Percentiles rank a stretch among this genome's conserved stretches.
phyloP scores from a whole-genome alignment of 768 basidiomycete species.

The Nidularia sp. region DNA sequence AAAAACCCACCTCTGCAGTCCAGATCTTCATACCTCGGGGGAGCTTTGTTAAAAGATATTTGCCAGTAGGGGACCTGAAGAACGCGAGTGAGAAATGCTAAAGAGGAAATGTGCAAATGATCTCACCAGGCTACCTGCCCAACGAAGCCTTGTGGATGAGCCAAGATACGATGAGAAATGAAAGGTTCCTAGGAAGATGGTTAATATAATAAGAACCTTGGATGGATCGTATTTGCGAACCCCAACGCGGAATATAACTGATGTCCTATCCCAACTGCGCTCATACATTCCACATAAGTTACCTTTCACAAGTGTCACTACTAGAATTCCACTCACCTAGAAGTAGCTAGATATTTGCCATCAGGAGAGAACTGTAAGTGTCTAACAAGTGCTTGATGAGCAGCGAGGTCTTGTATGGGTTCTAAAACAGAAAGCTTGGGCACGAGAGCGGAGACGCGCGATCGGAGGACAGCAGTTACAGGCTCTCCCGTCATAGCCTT shows the following conservation, averaged over 20 bases:
- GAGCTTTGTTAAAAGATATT: conserved; percentile 60
- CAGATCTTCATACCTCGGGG: conserved; percentile 65
- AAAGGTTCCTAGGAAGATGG: conserved; percentile 45
- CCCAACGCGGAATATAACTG: conserved; percentile 61
- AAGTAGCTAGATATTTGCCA: conserved; percentile 70
- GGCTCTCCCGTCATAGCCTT: too few species aligned
- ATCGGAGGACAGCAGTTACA: conserved; percentile 31
- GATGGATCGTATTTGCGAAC: conserved; percentile 28
- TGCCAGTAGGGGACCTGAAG: conserved; percentile 61
- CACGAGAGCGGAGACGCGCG: conserved; percentile 52
- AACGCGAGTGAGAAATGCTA: conserved; percentile 1
- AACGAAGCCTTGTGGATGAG: conserved; percentile 69
- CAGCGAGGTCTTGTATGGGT: conserved; percentile 55
- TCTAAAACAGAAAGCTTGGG: conserved; percentile 52
- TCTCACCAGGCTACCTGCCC: conserved; percentile 71
- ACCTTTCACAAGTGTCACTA: not conserved
- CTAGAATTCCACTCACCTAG: conserved; percentile 37
- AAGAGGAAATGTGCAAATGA: not conserved
- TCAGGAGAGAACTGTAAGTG: conserved; percentile 77
- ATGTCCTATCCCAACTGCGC: conserved; percentile 74
- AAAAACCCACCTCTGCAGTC: conserved; percentile 52
- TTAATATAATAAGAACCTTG: conserved; percentile 1
- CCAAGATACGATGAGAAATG: conserved; percentile 56
- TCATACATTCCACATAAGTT: not conserved
- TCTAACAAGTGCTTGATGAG: conserved; percentile 64